Base-by-base conservation (phyloP, 768 basidiomycete species). In the Exidia glandulosa region DNA sequence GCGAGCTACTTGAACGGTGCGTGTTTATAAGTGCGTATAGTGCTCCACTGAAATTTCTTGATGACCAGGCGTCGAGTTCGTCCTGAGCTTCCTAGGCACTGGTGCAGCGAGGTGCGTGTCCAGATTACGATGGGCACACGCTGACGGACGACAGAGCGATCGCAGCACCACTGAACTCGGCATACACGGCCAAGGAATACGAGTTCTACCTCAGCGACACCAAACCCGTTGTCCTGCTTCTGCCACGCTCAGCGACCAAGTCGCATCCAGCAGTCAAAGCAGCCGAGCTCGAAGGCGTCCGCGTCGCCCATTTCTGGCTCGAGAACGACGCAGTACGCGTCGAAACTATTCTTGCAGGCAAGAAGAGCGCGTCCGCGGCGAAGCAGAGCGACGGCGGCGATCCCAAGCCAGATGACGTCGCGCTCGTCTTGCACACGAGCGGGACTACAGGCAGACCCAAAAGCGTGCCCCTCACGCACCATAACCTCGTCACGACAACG, bases 341-440 rank as follows among this genome's bases (percentile, higher is more conserved):
- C 19, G 3, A 29, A 13, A 12, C 10, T 2, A 4, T 54, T 23
- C 25, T 29, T 27, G 50, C 25, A 13, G 50, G 25, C 1, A 27
- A 29, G 50, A 12, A 23, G 25, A 6, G 5, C 25, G 30, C 27
- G 4, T 13, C 6, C 10, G 9, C 36, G 9, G 36, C 19, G 36
- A 37, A 37, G 27, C 6, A 29, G 25, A 27, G 9, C 1, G 27
- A 23, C 7, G 41, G 16, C 10, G 41, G 41, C 3, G 41, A 45
- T 6, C 50, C 19, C 2, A n/a, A 13, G 25, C 72, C 81, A 32
- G 63, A 72, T 31, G 80, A 82, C 64, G 74, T 76, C 33, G 77
- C 79, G 2, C 71, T 84, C 5, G 77, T 84, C n/a, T 68, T 84
- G 36, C 81, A 82, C 63, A 84, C 82, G 1, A 80, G 78, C 34